Percentiles rank a stretch among this genome's conserved stretches.
Conservation (phyloP, 2,329 filamentous ascomycete genomes). For the Erysiphe neolycopersici region DNA sequence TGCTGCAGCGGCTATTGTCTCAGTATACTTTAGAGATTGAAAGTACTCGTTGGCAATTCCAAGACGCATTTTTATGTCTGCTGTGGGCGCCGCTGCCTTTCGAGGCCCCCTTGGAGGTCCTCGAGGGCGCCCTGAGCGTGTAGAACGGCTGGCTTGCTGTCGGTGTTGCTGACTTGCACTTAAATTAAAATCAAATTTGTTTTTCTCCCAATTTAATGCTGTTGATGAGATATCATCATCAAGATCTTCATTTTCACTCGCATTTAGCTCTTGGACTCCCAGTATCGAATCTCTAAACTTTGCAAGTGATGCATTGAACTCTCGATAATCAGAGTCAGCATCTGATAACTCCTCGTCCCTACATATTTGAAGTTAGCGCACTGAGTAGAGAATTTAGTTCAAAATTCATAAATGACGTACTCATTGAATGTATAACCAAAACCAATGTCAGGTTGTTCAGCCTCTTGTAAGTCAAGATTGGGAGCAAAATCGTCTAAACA, state of each 20-base stretch:
- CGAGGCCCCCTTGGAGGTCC: slow-evolving; percentile 15
- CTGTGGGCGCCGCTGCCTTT: slow-evolving; percentile 39
- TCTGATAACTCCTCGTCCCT: slow-evolving; percentile 7
- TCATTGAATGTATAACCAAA: too few relatives aligned
- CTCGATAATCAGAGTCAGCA: slow-evolving; percentile 18
- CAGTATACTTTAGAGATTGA: slow-evolving; percentile 30
- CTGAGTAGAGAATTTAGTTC: too few relatives aligned
- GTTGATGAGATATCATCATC: background rate
- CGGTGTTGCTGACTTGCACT: background rate
- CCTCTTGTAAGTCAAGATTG: too few relatives aligned
- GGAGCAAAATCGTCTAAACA: too few relatives aligned
- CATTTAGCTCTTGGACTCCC: slow-evolving; percentile 5
- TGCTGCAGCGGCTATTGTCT: slow-evolving; percentile 28
- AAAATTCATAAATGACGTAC: too few relatives aligned
- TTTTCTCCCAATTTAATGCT: background rate
- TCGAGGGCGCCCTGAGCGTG: background rate
- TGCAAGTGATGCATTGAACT: slow-evolving; percentile 16
- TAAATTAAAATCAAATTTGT: background rate
- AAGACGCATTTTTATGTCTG: slow-evolving; percentile 42
- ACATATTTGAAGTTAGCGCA: background rate
- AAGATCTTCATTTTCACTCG: slow-evolving; percentile 1
- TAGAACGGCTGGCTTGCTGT: slow-evolving; percentile 1
- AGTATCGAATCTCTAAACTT: slow-evolving; percentile 13
- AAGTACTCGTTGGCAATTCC: slow-evolving; percentile 41
- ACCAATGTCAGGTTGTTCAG: too few relatives aligned